phyloP scores from a whole-genome alignment of 257 asterid genomes.

The Sherardia arvensis region DNA sequence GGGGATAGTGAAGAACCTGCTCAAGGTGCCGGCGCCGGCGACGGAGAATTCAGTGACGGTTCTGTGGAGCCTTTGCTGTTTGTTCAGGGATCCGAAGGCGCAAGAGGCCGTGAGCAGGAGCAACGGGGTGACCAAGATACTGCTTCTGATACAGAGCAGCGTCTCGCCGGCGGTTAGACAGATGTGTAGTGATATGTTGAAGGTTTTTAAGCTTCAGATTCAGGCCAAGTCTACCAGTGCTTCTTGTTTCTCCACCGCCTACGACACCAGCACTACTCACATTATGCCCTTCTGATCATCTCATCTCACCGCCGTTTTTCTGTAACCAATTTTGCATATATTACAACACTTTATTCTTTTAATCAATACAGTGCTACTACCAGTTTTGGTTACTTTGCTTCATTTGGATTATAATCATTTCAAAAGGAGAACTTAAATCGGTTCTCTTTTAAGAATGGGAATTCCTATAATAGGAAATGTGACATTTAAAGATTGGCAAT shows the following conservation, averaged over 20 bases:
- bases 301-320: constrained; percentile 15
- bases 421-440: no score
- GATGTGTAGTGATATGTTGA: constrained; percentile 71
- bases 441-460: no score
- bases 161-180: constrained; percentile 63
- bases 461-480: no score
- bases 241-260: constrained; percentile 46
- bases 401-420: no score
- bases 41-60: constrained; percentile 71
- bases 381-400: no score
- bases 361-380: no score
- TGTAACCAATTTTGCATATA: background rate
- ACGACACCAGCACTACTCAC: constrained; percentile 67
- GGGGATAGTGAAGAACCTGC: constrained; percentile 45
- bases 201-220: constrained; percentile 41
- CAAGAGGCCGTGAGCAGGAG: constrained; percentile 39
- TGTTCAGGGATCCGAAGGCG: constrained; percentile 55
- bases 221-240: constrained; percentile 17
- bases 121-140: constrained; percentile 59
- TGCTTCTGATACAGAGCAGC: constrained; percentile 65
- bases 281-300: constrained; percentile 83
- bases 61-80: constrained; percentile 69
- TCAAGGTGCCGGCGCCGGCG: constrained; percentile 56
- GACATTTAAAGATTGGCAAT: no score
- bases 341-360: background rate